Evolutionary conservation across 2,329 filamentous ascomycete genomes (phyloP), one percentile per base, ranked within the genome.

Genomic region (Exophiala mesophila): DNA sequence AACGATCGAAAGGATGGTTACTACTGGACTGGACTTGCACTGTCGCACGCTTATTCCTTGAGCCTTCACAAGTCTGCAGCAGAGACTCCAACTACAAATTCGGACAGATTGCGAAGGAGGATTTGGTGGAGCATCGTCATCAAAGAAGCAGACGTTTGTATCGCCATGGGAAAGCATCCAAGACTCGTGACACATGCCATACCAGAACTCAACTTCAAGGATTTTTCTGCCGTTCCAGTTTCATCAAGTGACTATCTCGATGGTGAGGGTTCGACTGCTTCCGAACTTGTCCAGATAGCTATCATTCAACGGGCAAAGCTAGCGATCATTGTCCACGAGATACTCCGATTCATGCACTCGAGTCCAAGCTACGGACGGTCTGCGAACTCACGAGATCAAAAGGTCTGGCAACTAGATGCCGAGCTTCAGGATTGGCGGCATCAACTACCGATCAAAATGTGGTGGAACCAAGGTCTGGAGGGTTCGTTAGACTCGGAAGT

Each of bases 101-200:
- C 12, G 23, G 23, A 26, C 6, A 26, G 21, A 4, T n/a, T 39
- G 8, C 16, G 29, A n/a, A 39, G 36, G 21, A 23, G 36, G n/a
- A 24, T 39, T 5, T 39, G 36, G 36, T 39, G 36, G 36, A 39
- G 23, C 4, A 18, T 39, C 13, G 36, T 39, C 17, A 39, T 39
- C 23, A 39, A 39, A 21, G 36, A 39, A 31, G 23, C 36, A 12
- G 36, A 39, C 9, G 36, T 39, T 8, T 39, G 36, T 16, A 17
- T 39, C 13, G 24, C 36, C 6, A 39, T 39, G 36, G 36, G 36
- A 13, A 39, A 39, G 26, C 36, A 21, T 13, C 26, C 36, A 2
- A 23, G 36, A 15, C 18, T 39, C 9, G 18, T 31, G 26, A 18
- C 26, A 8, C 36, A 29, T 10, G 36, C 29, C n/a, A 24, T 29